These are phyloP conservation scores for Xylaria sp. DNA, from an alignment of 2,329 filamentous ascomycete species.

Conservation along the genomic window DNA sequence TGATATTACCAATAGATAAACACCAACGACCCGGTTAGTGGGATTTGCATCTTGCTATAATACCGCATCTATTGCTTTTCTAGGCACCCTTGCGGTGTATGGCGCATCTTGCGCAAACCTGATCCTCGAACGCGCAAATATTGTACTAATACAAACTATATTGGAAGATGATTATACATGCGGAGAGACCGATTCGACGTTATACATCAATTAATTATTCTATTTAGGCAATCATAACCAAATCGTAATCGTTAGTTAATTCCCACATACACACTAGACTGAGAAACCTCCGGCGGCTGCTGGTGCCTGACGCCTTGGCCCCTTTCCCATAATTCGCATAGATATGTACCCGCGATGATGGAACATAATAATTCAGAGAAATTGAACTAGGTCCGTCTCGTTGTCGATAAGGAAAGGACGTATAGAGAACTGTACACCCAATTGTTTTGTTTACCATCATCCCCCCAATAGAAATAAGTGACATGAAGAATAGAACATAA, in stretches of 20 bases:
- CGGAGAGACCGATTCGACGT: not conserved
- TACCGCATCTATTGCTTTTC: slow-evolving; percentile 14
- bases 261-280: not conserved
- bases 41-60: not conserved
- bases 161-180: not conserved
- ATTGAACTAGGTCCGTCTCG: not conserved
- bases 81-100: not conserved
- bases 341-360: slow-evolving; percentile 17
- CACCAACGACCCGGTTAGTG: slow-evolving; percentile 11
- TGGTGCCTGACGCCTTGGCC: not conserved
- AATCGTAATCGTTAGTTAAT: slow-evolving; percentile 23
- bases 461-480: slow-evolving; percentile 17
- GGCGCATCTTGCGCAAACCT: not conserved
- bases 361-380: slow-evolving; percentile 24
- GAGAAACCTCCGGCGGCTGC: slow-evolving; percentile 2
- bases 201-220: slow-evolving; percentile 23
- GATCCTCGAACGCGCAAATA: not conserved
- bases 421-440: not conserved
- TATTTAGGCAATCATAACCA: slow-evolving; percentile 21
- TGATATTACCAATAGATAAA: slow-evolving; percentile 8
- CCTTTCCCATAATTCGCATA: slow-evolving; percentile 6
- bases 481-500: not conserved
- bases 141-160: not conserved
- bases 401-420: slow-evolving; percentile 2
- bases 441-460: slow-evolving; percentile 18